A percentile compares a stretch with the other conserved stretches of the same genome.
phyloP scores from a whole-genome alignment of 768 basidiomycete species.

The Russula dissimulans region DNA sequence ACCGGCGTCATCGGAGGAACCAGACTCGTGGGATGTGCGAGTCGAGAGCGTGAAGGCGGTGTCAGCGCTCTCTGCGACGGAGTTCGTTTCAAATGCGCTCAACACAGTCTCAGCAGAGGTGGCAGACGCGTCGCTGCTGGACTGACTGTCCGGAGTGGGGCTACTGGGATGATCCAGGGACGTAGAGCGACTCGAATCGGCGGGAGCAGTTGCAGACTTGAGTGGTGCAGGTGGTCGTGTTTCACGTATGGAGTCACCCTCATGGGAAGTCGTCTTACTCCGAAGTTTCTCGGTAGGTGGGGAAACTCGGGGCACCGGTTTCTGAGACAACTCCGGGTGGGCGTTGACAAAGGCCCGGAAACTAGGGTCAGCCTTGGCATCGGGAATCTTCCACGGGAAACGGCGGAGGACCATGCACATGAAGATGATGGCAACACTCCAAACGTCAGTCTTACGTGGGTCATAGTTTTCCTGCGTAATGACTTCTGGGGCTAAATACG shows the following conservation, averaged over 20 bases:
- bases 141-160: slow-evolving; percentile 6
- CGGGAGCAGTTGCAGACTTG: slow-evolving; percentile 1
- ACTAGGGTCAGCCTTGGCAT: slow-evolving; percentile 83
- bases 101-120: not conserved
- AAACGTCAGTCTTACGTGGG: slow-evolving; percentile 95
- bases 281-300: not conserved
- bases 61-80: slow-evolving; percentile 5
- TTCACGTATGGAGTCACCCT: not conserved
- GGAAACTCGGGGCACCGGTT: slow-evolving; percentile 20
- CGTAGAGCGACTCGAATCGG: slow-evolving; percentile 5
- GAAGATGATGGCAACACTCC: slow-evolving; percentile 98
- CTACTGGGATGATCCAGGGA: slow-evolving; percentile 12
- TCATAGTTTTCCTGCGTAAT: slow-evolving; percentile 75
- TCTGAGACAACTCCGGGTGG: slow-evolving; percentile 72
- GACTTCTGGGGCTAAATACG: slow-evolving; percentile 97
- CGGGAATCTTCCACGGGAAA: slow-evolving; percentile 99
- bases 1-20: not conserved
- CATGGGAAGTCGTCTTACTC: not conserved
- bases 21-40: slow-evolving; percentile 8
- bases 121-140: slow-evolving; percentile 5
- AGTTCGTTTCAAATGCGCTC: slow-evolving; percentile 13
- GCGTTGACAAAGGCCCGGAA: slow-evolving; percentile 89
- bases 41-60: slow-evolving; percentile 8
- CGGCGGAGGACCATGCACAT: slow-evolving; percentile 96
- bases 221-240: not conserved